Conservation (phyloP, 495 filamentous ascomycete genomes). For the Penicillium maclennaniae region DNA sequence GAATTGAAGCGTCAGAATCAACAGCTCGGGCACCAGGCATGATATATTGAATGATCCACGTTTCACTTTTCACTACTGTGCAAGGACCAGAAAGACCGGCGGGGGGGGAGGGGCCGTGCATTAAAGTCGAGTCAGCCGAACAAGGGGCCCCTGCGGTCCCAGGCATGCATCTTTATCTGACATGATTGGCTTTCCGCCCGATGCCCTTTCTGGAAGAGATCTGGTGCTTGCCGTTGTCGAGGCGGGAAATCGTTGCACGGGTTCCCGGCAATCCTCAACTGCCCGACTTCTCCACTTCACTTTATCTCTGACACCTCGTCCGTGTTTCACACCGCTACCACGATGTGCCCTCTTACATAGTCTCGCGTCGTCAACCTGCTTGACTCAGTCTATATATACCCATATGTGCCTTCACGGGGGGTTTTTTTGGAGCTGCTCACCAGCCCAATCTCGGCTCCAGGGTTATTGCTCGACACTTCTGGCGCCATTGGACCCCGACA, state of each 20-base stretch:
- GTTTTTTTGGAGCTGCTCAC: not conserved
- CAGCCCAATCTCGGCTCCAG: not conserved
- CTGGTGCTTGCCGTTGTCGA: not conserved
- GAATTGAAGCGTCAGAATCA: not conserved
- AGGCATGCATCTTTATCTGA: not conserved
- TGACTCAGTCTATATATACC: too few species aligned
- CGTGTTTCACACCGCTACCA: slow-evolving; percentile 8
- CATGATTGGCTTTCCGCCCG: not conserved
- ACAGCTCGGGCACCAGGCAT: not conserved
- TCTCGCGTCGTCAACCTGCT: too few species aligned
- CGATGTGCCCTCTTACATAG: not conserved
- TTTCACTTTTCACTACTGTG: too few species aligned
- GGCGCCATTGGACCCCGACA: not conserved
- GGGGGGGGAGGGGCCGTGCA: slow-evolving; percentile 3
- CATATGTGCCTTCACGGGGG: too few species aligned
- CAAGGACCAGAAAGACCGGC: not conserved
- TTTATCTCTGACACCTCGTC: slow-evolving; percentile 2
- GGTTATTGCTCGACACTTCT: not conserved
- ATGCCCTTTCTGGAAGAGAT: not conserved
- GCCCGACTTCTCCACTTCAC: slow-evolving; percentile 3
- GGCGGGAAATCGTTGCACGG: not conserved
- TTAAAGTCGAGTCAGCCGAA: slow-evolving; percentile 9
- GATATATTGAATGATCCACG: not conserved
- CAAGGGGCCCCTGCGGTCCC: slow-evolving; percentile 2
- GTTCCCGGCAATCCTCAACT: not conserved